These are phyloP conservation scores for Tricholoma bakamatsutake DNA, from an alignment of 768 basidiomycete species.

Conservation along the genomic window DNA sequence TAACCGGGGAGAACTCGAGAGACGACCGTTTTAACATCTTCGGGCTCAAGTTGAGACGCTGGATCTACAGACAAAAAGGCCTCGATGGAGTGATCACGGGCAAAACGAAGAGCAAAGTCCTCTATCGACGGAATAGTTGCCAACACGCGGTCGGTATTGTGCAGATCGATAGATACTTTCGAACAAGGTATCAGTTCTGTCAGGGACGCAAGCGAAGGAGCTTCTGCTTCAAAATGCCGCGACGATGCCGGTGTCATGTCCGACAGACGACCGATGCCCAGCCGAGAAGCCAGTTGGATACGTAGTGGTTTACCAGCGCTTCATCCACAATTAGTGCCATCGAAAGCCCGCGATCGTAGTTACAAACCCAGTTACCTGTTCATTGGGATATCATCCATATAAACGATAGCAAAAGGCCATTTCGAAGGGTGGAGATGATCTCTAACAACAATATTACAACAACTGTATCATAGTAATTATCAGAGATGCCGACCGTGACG, in stretches of 20 bases:
- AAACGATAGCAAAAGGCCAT: slow-evolving; percentile 44
- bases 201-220: slow-evolving; percentile 27
- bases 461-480: not conserved
- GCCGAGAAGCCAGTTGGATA: slow-evolving; percentile 35
- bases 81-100: slow-evolving; percentile 28
- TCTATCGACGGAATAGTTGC: slow-evolving; percentile 21
- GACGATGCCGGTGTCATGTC: slow-evolving; percentile 27
- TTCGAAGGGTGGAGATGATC: slow-evolving; percentile 42
- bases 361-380: slow-evolving; percentile 23
- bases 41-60: slow-evolving; percentile 12
- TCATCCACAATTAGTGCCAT: not conserved
- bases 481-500: slow-evolving; percentile 12
- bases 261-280: slow-evolving; percentile 30
- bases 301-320: slow-evolving; percentile 43
- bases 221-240: slow-evolving; percentile 37
- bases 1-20: slow-evolving; percentile 31
- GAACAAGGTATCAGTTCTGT: slow-evolving; percentile 33
- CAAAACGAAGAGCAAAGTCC: slow-evolving; percentile 29
- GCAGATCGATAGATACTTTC: slow-evolving; percentile 24
- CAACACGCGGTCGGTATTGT: slow-evolving; percentile 24
- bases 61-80: slow-evolving; percentile 30
- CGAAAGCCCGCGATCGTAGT: not conserved
- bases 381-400: slow-evolving; percentile 42
- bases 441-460: slow-evolving; percentile 15
- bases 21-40: slow-evolving; percentile 17